Conservation (phyloP, 2,329 filamentous ascomycete genomes). For the Harringtonia aguacate region DNA sequence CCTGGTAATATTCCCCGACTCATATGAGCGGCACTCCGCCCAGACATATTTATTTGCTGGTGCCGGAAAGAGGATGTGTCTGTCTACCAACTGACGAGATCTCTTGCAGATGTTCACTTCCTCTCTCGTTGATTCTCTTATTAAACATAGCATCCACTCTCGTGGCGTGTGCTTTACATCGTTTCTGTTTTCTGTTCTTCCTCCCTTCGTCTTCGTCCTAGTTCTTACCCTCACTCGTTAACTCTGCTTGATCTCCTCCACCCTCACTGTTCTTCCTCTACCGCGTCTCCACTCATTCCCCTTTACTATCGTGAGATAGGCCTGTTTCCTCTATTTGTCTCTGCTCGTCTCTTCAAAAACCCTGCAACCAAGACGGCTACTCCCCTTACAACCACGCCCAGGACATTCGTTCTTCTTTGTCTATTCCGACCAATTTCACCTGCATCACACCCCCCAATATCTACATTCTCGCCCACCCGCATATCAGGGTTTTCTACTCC, state of each 20-base stretch:
- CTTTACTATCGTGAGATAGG: too few relatives aligned
- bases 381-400: neutral
- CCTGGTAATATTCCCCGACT: slow-evolving; percentile 6
- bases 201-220: neutral
- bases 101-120: slow-evolving; percentile 8
- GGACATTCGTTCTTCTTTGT: neutral
- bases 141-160: neutral
- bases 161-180: too few relatives aligned
- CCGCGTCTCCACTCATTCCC: too few relatives aligned
- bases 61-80: slow-evolving; percentile 8
- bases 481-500: neutral
- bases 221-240: neutral
- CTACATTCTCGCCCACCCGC: neutral
- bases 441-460: neutral
- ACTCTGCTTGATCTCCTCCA: neutral
- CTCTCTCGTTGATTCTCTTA: neutral
- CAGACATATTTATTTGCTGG: slow-evolving; percentile 10
- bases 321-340: too few relatives aligned
- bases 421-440: neutral
- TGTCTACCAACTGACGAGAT: neutral
- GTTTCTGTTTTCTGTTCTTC: neutral
- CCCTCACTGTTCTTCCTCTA: neutral
- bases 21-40: slow-evolving; percentile 15
- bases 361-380: too few relatives aligned
- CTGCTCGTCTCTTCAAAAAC: too few relatives aligned